Evolutionary conservation across 257 asterid genomes (phyloP).

Genomic region (Solanum chiquidenum): DNA sequence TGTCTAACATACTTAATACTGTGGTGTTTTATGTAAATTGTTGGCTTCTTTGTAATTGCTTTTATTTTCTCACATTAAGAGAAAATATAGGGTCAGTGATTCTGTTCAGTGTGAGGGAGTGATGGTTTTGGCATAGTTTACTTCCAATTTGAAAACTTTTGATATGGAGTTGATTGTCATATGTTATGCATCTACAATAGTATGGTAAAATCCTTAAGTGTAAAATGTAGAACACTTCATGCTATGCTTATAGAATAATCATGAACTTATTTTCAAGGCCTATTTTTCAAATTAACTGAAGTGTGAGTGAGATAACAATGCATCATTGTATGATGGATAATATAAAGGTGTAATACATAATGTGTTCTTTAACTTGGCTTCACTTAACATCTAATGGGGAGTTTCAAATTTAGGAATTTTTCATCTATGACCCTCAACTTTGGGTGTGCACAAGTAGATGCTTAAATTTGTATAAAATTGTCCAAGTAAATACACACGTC

Average conservation of each 20-base stretch:
- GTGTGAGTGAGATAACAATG: background rate
- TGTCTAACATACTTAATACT: background rate
- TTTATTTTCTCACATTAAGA: background rate
- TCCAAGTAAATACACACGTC: background rate
- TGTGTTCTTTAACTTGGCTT: background rate
- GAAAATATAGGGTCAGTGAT: background rate
- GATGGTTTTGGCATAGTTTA: background rate
- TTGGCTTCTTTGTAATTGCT: background rate
- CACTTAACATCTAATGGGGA: background rate
- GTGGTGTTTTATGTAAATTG: conserved; percentile 2
- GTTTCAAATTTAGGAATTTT: no score
- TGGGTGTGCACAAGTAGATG: background rate
- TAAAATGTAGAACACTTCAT: background rate
- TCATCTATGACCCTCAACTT: background rate
- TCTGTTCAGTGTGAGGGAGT: background rate
- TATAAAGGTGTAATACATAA: background rate
- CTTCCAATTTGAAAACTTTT: background rate
- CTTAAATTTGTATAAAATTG: no score
- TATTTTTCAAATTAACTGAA: background rate
- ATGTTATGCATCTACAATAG: background rate
- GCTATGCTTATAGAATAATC: background rate
- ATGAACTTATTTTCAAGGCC: background rate
- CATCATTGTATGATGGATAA: background rate
- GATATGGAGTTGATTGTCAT: background rate
- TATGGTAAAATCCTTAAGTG: background rate